Conservation (phyloP, 2,329 filamentous ascomycete species). For the Trichoderma semiorbis region DNA sequence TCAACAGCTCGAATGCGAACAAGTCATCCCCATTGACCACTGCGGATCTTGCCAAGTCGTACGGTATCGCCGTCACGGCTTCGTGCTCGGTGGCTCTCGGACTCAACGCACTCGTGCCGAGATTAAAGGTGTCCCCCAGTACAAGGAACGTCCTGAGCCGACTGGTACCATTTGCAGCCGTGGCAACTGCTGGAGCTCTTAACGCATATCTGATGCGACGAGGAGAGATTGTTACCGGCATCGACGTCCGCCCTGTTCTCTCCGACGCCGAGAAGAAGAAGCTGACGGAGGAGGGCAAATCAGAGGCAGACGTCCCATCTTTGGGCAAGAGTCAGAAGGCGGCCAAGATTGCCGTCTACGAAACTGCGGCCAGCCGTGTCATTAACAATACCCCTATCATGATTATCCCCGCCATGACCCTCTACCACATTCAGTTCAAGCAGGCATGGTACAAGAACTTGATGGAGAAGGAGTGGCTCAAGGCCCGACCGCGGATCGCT, state of each 20-base stretch:
- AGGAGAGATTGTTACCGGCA: conserved; percentile 89
- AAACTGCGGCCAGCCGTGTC: conserved; percentile 88
- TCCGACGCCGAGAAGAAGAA: conserved; percentile 64
- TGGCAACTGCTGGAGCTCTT: conserved; percentile 83
- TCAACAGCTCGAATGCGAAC: conserved; percentile 97
- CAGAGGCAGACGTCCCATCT: conserved; percentile 62
- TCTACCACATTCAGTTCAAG: conserved; percentile 72
- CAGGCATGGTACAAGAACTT: conserved; percentile 39
- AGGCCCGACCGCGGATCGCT: conserved; percentile 65
- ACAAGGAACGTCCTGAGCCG: conserved; percentile 74
- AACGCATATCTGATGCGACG: conserved; percentile 98
- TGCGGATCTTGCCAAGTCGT: conserved; percentile 80
- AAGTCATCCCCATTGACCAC: conserved; percentile 88
- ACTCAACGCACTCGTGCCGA: conserved; percentile 83
- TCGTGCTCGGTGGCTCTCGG: conserved; percentile 92
- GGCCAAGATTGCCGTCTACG: conserved; percentile 82
- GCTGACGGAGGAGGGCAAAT: conserved; percentile 54
- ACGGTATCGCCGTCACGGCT: conserved; percentile 85
- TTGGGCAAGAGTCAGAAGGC: conserved; percentile 86
- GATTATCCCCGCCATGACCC: conserved; percentile 84
- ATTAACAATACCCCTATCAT: conserved; percentile 96
- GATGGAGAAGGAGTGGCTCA: conserved; percentile 71
- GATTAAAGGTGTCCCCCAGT: conserved; percentile 73
- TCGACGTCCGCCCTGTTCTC: conserved; percentile 84
- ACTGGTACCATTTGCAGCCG: conserved; percentile 94